Conservation (phyloP, 2,329 filamentous ascomycete genomes). For the Verticillium isaacii region DNA sequence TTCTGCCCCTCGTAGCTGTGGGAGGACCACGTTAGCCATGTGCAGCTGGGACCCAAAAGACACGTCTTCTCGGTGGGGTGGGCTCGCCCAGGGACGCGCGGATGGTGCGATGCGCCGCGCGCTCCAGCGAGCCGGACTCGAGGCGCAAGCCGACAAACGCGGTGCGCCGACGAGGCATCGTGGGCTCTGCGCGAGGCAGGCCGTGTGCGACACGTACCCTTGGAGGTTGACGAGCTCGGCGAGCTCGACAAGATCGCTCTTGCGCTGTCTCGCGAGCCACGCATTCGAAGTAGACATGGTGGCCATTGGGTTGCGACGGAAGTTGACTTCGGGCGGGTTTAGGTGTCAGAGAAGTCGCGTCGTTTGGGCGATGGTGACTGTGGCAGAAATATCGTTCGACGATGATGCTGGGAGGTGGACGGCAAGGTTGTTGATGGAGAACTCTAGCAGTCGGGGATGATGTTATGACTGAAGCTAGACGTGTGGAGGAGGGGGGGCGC, state of each 20-base stretch:
- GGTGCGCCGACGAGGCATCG: not conserved
- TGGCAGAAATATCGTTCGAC: not conserved
- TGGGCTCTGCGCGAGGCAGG: not conserved
- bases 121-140: not conserved
- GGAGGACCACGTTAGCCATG: not conserved
- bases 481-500: conserved; percentile 9
- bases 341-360: conserved; percentile 9
- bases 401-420: conserved; percentile 1
- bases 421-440: conserved; percentile 2
- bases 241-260: conserved; percentile 71
- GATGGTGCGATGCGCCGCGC: not conserved
- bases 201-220: conserved; percentile 54
- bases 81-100: not conserved
- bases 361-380: conserved; percentile 3
- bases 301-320: conserved; percentile 15
- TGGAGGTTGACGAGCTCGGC: conserved; percentile 66
- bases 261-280: conserved; percentile 79
- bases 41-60: not conserved
- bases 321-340: not conserved
- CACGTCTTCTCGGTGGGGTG: not conserved
- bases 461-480: conserved; percentile 2
- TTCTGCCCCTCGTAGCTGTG: conserved; percentile 63
- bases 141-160: not conserved
- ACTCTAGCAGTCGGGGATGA: not conserved
- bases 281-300: conserved; percentile 60